Base-by-base conservation (phyloP, 2,329 filamentous ascomycete species). In the Pyrenochaeta sp. region DNA sequence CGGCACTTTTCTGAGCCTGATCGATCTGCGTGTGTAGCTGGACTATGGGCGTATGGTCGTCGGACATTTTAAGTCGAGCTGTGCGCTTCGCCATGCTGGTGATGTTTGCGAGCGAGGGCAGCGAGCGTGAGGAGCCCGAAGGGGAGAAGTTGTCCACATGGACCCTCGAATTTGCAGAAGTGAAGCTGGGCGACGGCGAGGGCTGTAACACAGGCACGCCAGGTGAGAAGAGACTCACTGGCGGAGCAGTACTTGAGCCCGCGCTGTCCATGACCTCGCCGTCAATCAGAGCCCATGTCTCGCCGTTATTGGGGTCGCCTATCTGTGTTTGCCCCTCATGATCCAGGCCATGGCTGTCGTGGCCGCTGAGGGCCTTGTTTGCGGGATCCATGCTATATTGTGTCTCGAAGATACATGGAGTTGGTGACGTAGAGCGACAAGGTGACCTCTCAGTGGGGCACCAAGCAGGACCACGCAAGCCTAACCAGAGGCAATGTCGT, bases 1-100 rank as follows among this genome's bases (percentile, higher is more conserved):
- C 82, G 48, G 72, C 77, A 68, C 81, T 81, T 66, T 84, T 84
- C 60, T 82, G 79, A 6, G 79, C 81, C 45, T 72, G 67, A 13
- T 80, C 77, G 27, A 83, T 77, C 39, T 70, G 71, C 15, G 69
- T 64, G 48, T 68, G 70, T 22, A 74, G 66, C 48, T 71, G 73
- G 22, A 69, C 68, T 50, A 72, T 72, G 46, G 72, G 71, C 25
- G 63, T 47, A 25, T 68, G 65, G 42, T 71, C 61, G 56, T 74
- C 72, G 15, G 69, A 64, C 40, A 68, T 61, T 52, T 68, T 73
- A 44, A 69, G 62, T 49, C 74, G 60, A 15, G 69, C 60, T 2
- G 69, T 67, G 42, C 73, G 72, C 58, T 72, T 72, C 43, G 66
- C 57, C 67, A 71, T 66, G 58, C 55, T 63, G 42, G 69, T 58